Evolutionary conservation across 371 early-diverging fungal species (phyloP).

Genomic region (Zancudomyces culisetae): DNA sequence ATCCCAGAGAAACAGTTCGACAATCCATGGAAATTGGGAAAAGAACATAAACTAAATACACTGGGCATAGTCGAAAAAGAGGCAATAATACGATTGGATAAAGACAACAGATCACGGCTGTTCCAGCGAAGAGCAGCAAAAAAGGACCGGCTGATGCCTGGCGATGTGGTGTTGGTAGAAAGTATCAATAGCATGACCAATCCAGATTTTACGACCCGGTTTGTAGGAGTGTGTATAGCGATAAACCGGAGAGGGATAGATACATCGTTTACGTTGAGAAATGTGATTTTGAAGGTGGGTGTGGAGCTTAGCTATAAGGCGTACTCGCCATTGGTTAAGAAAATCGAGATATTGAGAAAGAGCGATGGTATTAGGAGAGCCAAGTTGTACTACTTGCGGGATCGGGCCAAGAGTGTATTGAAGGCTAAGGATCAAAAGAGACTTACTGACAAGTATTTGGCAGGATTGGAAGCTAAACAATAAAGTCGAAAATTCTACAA

Average conservation of each 20-base stretch:
- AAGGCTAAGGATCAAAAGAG: no score
- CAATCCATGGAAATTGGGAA: constrained; percentile 13
- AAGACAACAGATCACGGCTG: constrained; percentile 29
- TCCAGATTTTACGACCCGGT: constrained; percentile 33
- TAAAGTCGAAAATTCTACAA: no score
- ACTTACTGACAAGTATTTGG: no score
- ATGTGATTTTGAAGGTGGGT: constrained; percentile 57
- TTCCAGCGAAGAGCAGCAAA: constrained; percentile 14
- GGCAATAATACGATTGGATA: constrained; percentile 31
- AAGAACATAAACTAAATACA: constrained; percentile 36
- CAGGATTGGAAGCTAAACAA: no score
- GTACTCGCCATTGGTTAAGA: constrained; percentile 66
- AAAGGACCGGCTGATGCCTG: constrained; percentile 26
- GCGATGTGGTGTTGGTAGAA: constrained; percentile 52
- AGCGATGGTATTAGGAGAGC: constrained; percentile 47
- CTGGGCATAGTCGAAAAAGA: constrained; percentile 46
- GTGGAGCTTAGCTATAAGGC: constrained; percentile 58
- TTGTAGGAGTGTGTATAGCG: constrained; percentile 62
- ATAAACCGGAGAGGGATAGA: constrained; percentile 56
- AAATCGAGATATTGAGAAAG: constrained; percentile 44
- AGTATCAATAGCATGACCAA: constrained; percentile 41
- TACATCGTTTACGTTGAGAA: constrained; percentile 57
- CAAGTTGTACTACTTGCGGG: constrained; percentile 60
- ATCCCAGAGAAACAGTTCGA: constrained; percentile 15
- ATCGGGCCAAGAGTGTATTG: constrained; percentile 49